Conservation (phyloP, 2,329 filamentous ascomycete genomes). For the Cordyceps tenuipes region DNA sequence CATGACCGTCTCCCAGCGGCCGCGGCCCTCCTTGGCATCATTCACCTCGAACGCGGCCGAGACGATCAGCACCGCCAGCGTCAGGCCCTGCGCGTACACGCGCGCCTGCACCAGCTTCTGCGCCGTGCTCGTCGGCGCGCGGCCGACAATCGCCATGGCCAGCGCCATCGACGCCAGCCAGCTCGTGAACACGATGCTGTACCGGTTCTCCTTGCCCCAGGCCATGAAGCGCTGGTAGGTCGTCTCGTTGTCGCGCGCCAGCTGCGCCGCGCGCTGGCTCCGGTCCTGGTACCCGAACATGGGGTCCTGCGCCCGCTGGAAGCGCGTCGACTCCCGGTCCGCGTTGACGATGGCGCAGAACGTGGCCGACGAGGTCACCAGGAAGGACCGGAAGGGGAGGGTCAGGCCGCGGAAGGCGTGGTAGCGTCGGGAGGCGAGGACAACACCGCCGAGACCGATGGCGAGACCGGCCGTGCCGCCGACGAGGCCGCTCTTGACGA, state of each 20-base stretch:
- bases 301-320: constrained; percentile 62
- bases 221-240: constrained; percentile 53
- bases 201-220: constrained; percentile 74
- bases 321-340: constrained; percentile 58
- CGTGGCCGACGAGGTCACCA: constrained; percentile 72
- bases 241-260: constrained; percentile 49
- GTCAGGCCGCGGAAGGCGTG: constrained; percentile 73
- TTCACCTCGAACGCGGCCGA: constrained; percentile 72
- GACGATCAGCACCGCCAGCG: constrained; percentile 73
- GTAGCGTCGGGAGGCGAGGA: constrained; percentile 62
- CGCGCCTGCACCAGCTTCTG: constrained; percentile 93
- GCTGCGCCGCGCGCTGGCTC: constrained; percentile 46
- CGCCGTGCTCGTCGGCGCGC: constrained; percentile 62
- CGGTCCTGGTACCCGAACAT: constrained; percentile 58
- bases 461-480: constrained; percentile 63
- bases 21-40: constrained; percentile 68
- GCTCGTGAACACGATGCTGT: constrained; percentile 72
- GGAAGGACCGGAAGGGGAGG: constrained; percentile 82
- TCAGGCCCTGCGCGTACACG: constrained; percentile 88
- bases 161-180: constrained; percentile 77
- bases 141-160: constrained; percentile 66
- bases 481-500: constrained; percentile 68
- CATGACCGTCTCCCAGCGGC: constrained; percentile 77
- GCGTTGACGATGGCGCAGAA: constrained; percentile 84
- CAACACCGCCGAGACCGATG: constrained; percentile 58